Conservation (phyloP, 352 stramenopile species). For the Phytophthora pisi region DNA sequence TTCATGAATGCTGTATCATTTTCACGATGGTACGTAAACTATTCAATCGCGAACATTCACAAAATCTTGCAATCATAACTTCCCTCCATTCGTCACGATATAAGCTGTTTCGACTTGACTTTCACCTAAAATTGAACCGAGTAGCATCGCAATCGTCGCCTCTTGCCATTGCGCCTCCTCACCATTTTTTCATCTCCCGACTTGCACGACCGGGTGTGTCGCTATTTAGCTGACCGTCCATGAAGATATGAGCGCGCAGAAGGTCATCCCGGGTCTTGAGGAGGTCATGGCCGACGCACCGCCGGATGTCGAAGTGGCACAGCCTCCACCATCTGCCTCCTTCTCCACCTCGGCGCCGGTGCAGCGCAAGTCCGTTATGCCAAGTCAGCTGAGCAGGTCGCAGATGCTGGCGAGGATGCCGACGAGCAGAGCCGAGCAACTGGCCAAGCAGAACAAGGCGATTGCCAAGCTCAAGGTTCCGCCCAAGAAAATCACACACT, state of each 20-base stretch:
- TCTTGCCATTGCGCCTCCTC: slow-evolving; percentile 17
- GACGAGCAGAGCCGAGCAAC: slow-evolving; percentile 31
- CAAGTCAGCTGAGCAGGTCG: slow-evolving; percentile 17
- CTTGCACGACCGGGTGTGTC: neutral
- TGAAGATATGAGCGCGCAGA: slow-evolving; percentile 37
- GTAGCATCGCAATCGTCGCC: slow-evolving; percentile 24
- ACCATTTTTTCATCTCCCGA: slow-evolving; percentile 14
- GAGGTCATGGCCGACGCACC: slow-evolving; percentile 12
- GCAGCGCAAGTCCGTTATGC: slow-evolving; percentile 3
- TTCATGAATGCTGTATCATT: neutral
- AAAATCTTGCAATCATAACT: neutral
- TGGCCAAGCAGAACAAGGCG: slow-evolving; percentile 32
- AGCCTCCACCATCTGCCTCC: neutral
- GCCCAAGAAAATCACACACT: slow-evolving; percentile 36
- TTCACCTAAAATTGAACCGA: slow-evolving; percentile 14
- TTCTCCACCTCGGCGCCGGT: neutral
- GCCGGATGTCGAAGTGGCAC: slow-evolving; percentile 18
- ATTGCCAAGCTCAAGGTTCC: slow-evolving; percentile 35
- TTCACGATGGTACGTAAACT: neutral
- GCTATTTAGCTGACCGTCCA: slow-evolving; percentile 1
- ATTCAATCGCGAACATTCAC: neutral
- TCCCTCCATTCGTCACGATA: no score
- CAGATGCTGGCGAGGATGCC: slow-evolving; percentile 24
- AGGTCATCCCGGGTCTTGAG: slow-evolving; percentile 36
- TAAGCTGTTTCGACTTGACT: slow-evolving; percentile 9